Conservation (phyloP, 1,139 yeast genomes). For the Suhomyces bribrorum region DNA sequence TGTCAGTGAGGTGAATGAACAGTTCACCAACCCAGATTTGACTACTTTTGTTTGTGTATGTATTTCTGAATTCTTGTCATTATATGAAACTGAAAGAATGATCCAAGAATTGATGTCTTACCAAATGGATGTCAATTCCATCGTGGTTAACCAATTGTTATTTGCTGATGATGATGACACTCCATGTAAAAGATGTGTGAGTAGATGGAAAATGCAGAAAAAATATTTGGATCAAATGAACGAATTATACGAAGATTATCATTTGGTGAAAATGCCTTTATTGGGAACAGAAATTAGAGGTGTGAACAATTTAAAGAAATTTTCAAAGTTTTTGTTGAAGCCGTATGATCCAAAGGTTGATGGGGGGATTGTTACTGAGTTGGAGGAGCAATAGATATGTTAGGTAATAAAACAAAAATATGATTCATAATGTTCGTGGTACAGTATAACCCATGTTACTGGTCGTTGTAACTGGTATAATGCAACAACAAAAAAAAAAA, state of each 20-base stretch:
- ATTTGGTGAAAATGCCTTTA: slow-evolving; percentile 90
- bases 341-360: slow-evolving; percentile 71
- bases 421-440: no score
- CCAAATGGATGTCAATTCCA: slow-evolving; percentile 94
- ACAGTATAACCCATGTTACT: no score
- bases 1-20: slow-evolving; percentile 87
- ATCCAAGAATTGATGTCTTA: slow-evolving; percentile 93
- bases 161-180: slow-evolving; percentile 75
- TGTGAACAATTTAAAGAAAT: slow-evolving; percentile 74
- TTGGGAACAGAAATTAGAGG: slow-evolving; percentile 95
- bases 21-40: slow-evolving; percentile 92
- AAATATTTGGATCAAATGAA: slow-evolving; percentile 93
- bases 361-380: slow-evolving; percentile 59
- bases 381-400: slow-evolving; percentile 55
- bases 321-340: slow-evolving; percentile 65
- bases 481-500: no score
- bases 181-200: slow-evolving; percentile 81
- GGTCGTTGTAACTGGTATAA: no score
- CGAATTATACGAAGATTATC: slow-evolving; percentile 93
- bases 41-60: slow-evolving; percentile 97
- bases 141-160: slow-evolving; percentile 89
- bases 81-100: slow-evolving; percentile 96
- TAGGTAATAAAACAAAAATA: no score
- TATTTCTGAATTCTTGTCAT: slow-evolving; percentile 90
- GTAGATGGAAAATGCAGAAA: slow-evolving; percentile 95